These are phyloP conservation scores for Mortierella sp. DNA, from an alignment of 371 early-diverging fungal genomes.

Conservation along the genomic window DNA sequence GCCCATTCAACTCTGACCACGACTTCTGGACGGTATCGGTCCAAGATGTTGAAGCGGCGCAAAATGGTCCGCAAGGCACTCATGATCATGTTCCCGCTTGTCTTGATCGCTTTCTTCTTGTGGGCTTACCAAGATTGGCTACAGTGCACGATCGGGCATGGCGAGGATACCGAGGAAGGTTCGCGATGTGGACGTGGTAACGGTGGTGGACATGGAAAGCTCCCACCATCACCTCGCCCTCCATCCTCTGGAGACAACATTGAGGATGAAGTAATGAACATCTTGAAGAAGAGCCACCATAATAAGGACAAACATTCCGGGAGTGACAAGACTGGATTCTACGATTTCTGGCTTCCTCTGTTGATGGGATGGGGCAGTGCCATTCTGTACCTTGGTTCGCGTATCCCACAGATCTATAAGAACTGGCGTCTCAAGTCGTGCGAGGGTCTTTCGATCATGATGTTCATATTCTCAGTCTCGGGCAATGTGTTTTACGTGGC, in stretches of 20 bases:
- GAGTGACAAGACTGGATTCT: slow-evolving; percentile 37
- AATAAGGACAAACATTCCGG: slow-evolving; percentile 12
- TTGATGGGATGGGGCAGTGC: slow-evolving; percentile 44
- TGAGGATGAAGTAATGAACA: slow-evolving; percentile 3
- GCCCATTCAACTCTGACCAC: slow-evolving; percentile 30
- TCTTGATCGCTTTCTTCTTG: slow-evolving; percentile 24
- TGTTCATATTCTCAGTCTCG: slow-evolving; percentile 86
- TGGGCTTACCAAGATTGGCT: slow-evolving; percentile 51
- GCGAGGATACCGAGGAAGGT: slow-evolving; percentile 27
- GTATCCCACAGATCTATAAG: slow-evolving; percentile 87
- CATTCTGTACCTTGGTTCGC: slow-evolving; percentile 59
- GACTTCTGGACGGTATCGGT: slow-evolving; percentile 26
- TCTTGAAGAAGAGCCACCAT: slow-evolving; percentile 1
- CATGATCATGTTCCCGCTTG: slow-evolving; percentile 29
- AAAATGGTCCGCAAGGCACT: slow-evolving; percentile 23
- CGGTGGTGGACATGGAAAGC: slow-evolving; percentile 40
- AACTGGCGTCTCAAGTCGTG: slow-evolving; percentile 78
- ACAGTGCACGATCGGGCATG: slow-evolving; percentile 47
- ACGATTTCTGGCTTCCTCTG: slow-evolving; percentile 8
- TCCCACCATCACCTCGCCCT: slow-evolving; percentile 28
- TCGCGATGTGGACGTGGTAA: slow-evolving; percentile 40
- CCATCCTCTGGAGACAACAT: slow-evolving; percentile 7
- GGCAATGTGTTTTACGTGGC: slow-evolving; percentile 81
- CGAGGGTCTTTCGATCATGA: slow-evolving; percentile 79
- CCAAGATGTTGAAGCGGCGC: slow-evolving; percentile 31